Percentiles rank a stretch among this genome's conserved stretches.
These are phyloP conservation scores for Cercospora canescens DNA, from an alignment of 2,329 filamentous ascomycete species.

Conservation along the genomic window DNA sequence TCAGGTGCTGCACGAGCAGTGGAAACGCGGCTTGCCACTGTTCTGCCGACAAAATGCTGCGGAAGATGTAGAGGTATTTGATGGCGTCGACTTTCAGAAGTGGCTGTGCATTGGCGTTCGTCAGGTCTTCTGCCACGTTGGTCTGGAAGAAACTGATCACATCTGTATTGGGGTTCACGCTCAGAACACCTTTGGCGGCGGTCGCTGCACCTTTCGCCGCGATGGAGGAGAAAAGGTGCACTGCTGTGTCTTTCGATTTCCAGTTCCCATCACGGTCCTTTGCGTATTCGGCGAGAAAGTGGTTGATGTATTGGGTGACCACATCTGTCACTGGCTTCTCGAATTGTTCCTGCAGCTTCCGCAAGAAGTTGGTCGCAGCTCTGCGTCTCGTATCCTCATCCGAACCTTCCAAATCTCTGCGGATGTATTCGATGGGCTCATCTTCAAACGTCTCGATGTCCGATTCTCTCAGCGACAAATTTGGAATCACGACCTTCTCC, in stretches of 20 bases:
- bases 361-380: constrained; percentile 91
- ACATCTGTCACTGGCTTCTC: constrained; percentile 81
- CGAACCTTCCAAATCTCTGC: constrained; percentile 90
- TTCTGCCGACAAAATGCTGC: constrained; percentile 86
- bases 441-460: constrained; percentile 97
- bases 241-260: constrained; percentile 98
- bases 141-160: constrained; percentile 95
- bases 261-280: constrained; percentile 72
- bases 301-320: constrained; percentile 83
- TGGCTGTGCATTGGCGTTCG: constrained; percentile 70
- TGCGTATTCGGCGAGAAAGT: constrained; percentile 75
- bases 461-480: constrained; percentile 86
- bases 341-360: constrained; percentile 85
- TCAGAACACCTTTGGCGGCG: constrained; percentile 84
- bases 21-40: constrained; percentile 91
- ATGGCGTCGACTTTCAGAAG: constrained; percentile 97
- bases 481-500: constrained; percentile 93
- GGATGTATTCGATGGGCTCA: constrained; percentile 97
- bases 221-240: constrained; percentile 92
- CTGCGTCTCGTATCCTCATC: constrained; percentile 91
- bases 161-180: constrained; percentile 72
- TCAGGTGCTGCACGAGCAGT: constrained; percentile 86
- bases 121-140: constrained; percentile 84
- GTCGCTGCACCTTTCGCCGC: constrained; percentile 90
- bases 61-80: constrained; percentile 96